These are phyloP conservation scores for Cutaneotrichosporon mucoides DNA, from an alignment of 1,284 basidiomycete genomes.

Conservation along the genomic window DNA sequence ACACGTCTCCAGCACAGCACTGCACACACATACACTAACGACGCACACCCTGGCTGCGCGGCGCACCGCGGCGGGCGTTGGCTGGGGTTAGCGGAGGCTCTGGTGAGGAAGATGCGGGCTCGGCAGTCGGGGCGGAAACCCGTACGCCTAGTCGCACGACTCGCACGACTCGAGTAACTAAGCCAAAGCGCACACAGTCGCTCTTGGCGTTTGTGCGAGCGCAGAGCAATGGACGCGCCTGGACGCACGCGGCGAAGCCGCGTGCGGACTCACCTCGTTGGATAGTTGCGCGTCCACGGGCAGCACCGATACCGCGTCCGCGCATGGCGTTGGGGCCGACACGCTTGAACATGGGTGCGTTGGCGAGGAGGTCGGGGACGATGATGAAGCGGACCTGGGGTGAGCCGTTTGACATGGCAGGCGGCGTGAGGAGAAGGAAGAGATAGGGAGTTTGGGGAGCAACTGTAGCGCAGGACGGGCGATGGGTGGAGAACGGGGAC, in stretches of 20 bases:
- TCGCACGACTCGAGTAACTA: no score
- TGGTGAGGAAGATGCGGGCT: background rate
- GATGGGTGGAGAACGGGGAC: no score
- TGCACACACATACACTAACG: slow-evolving; percentile 25
- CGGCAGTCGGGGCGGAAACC: no score
- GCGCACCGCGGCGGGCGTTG: slow-evolving; percentile 47
- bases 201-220: no score
- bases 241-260: no score
- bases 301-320: slow-evolving; percentile 94
- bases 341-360: slow-evolving; percentile 99
- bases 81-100: slow-evolving; percentile 26
- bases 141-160: no score
- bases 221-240: no score
- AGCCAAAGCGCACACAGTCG: no score
- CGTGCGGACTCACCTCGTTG: slow-evolving; percentile 47
- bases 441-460: background rate
- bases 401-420: background rate
- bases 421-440: background rate
- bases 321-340: slow-evolving; percentile 98
- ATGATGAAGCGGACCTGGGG: slow-evolving; percentile 83
- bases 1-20: no score
- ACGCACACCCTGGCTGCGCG: slow-evolving; percentile 47
- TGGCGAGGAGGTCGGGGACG: slow-evolving; percentile 98
- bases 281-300: slow-evolving; percentile 50
- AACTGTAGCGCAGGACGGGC: no score